Base-by-base conservation (phyloP, 2,329 filamentous ascomycete species). In the Ophiostoma himal-ulmi region DNA sequence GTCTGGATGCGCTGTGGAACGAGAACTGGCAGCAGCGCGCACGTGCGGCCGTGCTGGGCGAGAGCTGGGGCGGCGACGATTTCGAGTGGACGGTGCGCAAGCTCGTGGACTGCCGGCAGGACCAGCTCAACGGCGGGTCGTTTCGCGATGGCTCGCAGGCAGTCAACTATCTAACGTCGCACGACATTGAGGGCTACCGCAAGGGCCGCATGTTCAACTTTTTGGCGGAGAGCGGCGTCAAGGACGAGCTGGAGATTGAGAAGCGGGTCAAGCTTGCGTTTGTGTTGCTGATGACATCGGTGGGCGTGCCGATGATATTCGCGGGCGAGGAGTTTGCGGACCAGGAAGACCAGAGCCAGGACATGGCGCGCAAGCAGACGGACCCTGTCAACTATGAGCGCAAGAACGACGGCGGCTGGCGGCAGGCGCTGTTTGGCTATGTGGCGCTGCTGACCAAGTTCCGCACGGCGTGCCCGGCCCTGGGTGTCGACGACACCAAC, bases 261-360 rank as follows among this genome's bases (percentile, higher is more conserved):
- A 66, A 66, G 68, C 72, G 75, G 20, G 73, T 73, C 48, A 70
- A 71, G 66, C 72, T 76, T 17, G 75, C 74, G 13, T 76, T 75
- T 67, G 74, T 71, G 1, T 71, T 75, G 48, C 72, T 76, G 37
- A 44, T 76, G 17, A 76, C 75, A 3, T 74, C 72, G 26, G 75
- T 76, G 22, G 75, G 75, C n/a, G 68, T 75, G 8, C 75, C 75
- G 44, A 76, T 76, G 74, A 76, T 76, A 30, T 75, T 76, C 60
- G 75, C 75, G 1, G 75, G 75, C n/a, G 75, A 76, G 70, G 75
- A 76, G 73, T 76, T 76, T 64, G 71, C 70, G 48, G 75, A 76
- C 70, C 72, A 75, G 70, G 73, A 75, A 70, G 75, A 76, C 41
- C 74, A 72, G 68, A 75, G 74, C 70, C 52, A 69, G 17, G 72